Evolutionary conservation across 2,329 filamentous ascomycete species (phyloP).

Genomic region (Aspergillus udagawae): DNA sequence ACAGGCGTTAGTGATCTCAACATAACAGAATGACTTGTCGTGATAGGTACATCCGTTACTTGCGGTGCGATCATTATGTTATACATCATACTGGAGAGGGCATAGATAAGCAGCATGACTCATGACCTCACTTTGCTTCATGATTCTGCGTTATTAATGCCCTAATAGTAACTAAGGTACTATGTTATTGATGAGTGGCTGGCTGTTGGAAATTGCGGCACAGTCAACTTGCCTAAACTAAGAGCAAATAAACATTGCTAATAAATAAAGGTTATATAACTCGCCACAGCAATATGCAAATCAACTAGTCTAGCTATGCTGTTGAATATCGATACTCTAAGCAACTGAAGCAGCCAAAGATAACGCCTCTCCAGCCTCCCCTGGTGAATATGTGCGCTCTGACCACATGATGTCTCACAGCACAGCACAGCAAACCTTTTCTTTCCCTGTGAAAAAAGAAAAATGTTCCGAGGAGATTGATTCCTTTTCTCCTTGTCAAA

Average conservation of each 20-base stretch:
- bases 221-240: conserved; percentile 19
- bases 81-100: not conserved
- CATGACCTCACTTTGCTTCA: not conserved
- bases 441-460: not conserved
- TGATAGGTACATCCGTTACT: too few species aligned
- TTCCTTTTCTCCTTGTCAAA: not conserved
- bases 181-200: not conserved
- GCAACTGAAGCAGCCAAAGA: not conserved
- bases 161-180: too few species aligned
- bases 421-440: not conserved
- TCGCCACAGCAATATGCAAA: not conserved
- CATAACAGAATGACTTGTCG: not conserved
- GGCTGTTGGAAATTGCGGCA: conserved; percentile 14
- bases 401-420: not conserved
- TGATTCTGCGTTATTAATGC: not conserved
- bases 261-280: not conserved
- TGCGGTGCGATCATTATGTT: not conserved
- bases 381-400: not conserved
- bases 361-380: not conserved
- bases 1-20: not conserved
- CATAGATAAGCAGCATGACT: not conserved
- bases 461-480: not conserved
- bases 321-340: not conserved
- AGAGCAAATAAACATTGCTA: conserved; percentile 3
- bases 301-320: not conserved